These are phyloP conservation scores for Metarhizium humberi DNA, from an alignment of 2,329 filamentous ascomycete genomes.

Conservation along the genomic window DNA sequence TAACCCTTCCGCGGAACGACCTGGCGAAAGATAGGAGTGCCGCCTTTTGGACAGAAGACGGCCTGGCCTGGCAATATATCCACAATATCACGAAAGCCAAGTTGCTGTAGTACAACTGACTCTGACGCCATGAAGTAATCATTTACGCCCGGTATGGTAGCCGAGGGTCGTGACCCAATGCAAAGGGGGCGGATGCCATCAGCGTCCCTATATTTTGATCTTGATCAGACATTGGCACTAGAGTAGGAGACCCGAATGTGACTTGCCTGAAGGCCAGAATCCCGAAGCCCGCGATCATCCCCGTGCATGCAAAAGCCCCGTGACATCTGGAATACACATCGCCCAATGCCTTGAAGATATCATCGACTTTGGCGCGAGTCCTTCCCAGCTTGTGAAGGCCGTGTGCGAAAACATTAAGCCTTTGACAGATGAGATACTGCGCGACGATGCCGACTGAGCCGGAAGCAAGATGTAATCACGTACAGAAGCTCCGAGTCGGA, in stretches of 20 bases:
- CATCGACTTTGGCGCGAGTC: slow-evolving; percentile 66
- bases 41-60: slow-evolving; percentile 75
- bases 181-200: slow-evolving; percentile 71
- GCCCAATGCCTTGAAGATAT: slow-evolving; percentile 63
- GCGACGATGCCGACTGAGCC: neutral
- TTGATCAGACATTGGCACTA: neutral
- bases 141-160: slow-evolving; percentile 48
- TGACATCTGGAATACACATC: slow-evolving; percentile 65
- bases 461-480: neutral
- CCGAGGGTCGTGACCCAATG: slow-evolving; percentile 63
- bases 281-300: slow-evolving; percentile 74
- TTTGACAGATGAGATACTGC: neutral
- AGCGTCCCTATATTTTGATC: slow-evolving; percentile 2
- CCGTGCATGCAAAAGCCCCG: slow-evolving; percentile 71
- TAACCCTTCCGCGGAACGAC: slow-evolving; percentile 61
- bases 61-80: slow-evolving; percentile 79
- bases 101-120: slow-evolving; percentile 71
- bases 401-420: slow-evolving; percentile 77
- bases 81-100: slow-evolving; percentile 66
- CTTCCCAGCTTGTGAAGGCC: slow-evolving; percentile 75
- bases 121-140: slow-evolving; percentile 93
- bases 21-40: slow-evolving; percentile 64
- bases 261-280: slow-evolving; percentile 60
- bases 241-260: neutral
- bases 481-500: slow-evolving; percentile 60